These are phyloP conservation scores for Physcomitrellopsis africana DNA, from an alignment of 225 moss, liverwort and hornwort species.

Conservation along the genomic window DNA sequence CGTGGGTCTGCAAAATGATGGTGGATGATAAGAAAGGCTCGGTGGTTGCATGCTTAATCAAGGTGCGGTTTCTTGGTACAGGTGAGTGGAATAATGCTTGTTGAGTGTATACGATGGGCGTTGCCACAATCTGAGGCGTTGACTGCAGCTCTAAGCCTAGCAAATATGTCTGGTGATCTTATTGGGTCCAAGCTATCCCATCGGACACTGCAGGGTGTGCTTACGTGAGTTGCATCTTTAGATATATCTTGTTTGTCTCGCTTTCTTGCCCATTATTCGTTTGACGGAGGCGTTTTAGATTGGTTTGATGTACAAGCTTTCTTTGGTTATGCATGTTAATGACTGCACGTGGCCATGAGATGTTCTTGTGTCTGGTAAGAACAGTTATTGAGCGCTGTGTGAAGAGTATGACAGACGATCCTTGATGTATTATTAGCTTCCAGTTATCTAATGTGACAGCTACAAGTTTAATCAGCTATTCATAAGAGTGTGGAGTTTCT, in stretches of 20 bases:
- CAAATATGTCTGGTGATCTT: constrained; percentile 51
- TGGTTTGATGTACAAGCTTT: not conserved
- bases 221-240: constrained; percentile 41
- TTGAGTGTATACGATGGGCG: constrained; percentile 59
- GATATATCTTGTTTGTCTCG: constrained; percentile 8
- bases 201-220: constrained; percentile 58
- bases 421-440: too few relatives aligned
- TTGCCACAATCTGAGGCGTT: constrained; percentile 53
- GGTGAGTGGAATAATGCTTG: constrained; percentile 62
- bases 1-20: not conserved
- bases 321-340: not conserved
- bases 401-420: too few relatives aligned
- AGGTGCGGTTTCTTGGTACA: constrained; percentile 28
- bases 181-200: constrained; percentile 54
- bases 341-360: too few relatives aligned
- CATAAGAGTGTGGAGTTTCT: too few relatives aligned
- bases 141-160: constrained; percentile 45
- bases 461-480: too few relatives aligned
- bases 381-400: too few relatives aligned
- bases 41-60: constrained; percentile 22
- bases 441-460: too few relatives aligned
- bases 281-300: not conserved
- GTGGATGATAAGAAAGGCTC: not conserved
- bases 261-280: not conserved
- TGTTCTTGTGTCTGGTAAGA: too few relatives aligned